Base-by-base conservation (phyloP, 345 rosid species). In the Eutrema heterophyllum region DNA sequence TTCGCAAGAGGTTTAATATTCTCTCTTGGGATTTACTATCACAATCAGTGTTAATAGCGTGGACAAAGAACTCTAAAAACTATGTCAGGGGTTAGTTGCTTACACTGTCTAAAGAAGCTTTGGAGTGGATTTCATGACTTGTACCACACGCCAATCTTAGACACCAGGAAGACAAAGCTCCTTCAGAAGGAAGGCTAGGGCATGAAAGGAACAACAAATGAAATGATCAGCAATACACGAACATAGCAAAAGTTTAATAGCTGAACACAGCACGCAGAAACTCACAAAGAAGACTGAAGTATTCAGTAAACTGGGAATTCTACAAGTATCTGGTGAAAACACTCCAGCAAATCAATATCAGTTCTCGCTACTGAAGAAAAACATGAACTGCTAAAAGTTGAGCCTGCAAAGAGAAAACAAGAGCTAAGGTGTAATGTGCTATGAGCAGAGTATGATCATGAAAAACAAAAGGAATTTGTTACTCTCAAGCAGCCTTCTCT, bases 401-500 rank as follows among this genome's bases (percentile, higher is more conserved):
- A 51, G 45, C 69, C 69, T 72, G 76, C 76, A 72, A 63, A 63
- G 54, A 53, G 29, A 62, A 62, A 52, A 63, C 46, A 62, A 40
- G n/a, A 73, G 67, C 77, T 36, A 64, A 48, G 15, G 49, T 4
- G 55, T 73, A 46, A 53, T 41, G 64, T 43, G 51, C 26, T 65
- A 46, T 5, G 57, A 55, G 60, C 24, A 48, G 24, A 60, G 32
- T 45, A 45, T 15, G 64, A 44, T 63, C 41, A 68, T 54, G 60
- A 64, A 56, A 73, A 72, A 27, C 10, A 74, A 46, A 40, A 18
- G 52, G 38, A 27, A 68, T 49, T 72, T 83, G 53, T 71, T 76
- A 73, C 79, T 85, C 95, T 64, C 70, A 72, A 52, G 85, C 79
- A 78, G 87, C 87, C 65, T 72, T 86, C 81, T 93, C 88, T 83